Base-by-base conservation (phyloP, 768 basidiomycete species). In the Xerocomus potaroensis region DNA sequence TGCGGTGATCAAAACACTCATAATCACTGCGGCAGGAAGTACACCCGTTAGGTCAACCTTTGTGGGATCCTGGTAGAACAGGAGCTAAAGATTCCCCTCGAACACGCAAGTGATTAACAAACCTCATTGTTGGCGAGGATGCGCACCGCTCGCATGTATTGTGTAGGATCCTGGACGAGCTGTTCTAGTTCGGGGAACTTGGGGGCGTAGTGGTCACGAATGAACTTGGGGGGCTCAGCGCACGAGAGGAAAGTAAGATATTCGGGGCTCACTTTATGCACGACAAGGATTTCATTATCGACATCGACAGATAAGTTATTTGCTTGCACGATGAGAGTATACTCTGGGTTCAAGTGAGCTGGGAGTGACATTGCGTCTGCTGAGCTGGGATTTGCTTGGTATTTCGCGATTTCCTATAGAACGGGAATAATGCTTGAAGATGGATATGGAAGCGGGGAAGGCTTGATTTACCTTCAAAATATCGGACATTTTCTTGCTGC, bases 251-350 rank as follows among this genome's bases (percentile, higher is more conserved):
- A 53, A 14, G n/a, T 43, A 22, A 32, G 37, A 27, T 45, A 14
- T 29, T 42, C 27, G 22, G 31, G 12, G 61, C 68, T 53, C 57
- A 79, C 92, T 77, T 99, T 99, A 72, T 99, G 91, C 1, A 99
- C 94, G 26, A 99, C 76, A 29, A 99, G 75, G 45, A 97, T 91
- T 67, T 99, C 96, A 58, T 99, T 99, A 69, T 99, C 96, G 5
- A 98, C 84, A 59, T 99, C 96, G 34, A 99, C 96, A 2, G 93
- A 91, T 48, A 98, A 73, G 67, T 99, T 99, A 72, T 99, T 99
- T 21, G 96, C 91, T 57, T 92, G 84, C 5, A 99, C 96, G 58
- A 98, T 98, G 50, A 98, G 75, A 51, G 85, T 82, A 71, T 99
- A 99, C 67, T 99, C 96, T 1, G 92, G 90, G 62, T 95, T 94